A percentile compares a stretch with the other conserved stretches of the same genome.
Evolutionary conservation across 805 yeast genomes (phyloP).

Genomic region (Ascoidea tarda): DNA sequence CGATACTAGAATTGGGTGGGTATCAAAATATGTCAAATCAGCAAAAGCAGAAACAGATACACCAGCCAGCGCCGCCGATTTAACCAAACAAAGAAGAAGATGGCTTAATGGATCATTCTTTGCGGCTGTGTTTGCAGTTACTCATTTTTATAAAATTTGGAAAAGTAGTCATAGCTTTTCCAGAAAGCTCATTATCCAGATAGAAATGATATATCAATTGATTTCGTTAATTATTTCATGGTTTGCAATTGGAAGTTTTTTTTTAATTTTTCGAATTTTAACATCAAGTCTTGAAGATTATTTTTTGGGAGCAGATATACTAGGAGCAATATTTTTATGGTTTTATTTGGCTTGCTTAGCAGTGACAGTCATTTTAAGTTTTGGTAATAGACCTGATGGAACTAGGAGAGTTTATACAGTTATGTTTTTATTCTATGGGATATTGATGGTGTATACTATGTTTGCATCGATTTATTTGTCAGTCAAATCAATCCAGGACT

Average conservation of each 20-base stretch:
- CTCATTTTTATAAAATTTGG: conserved; percentile 71
- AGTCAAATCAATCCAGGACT: conserved; percentile 48
- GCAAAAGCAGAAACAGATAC: conserved; percentile 95
- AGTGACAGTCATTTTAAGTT: conserved; percentile 76
- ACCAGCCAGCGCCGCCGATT: conserved; percentile 78
- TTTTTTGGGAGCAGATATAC: conserved; percentile 60
- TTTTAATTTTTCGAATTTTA: conserved; percentile 77
- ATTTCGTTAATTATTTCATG: conserved; percentile 70
- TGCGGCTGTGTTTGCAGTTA: conserved; percentile 80
- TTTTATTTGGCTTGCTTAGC: conserved; percentile 68
- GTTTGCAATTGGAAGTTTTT: conserved; percentile 87
- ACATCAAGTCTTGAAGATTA: conserved; percentile 64
- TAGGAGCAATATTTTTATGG: conserved; percentile 77
- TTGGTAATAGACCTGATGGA: conserved; percentile 92
- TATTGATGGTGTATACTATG: conserved; percentile 78
- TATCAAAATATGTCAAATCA: conserved; percentile 70
- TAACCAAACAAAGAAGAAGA: conserved; percentile 83
- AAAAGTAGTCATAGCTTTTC: conserved; percentile 46
- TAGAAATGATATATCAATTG: conserved; percentile 72
- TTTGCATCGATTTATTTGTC: conserved; percentile 79
- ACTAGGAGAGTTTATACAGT: conserved; percentile 65
- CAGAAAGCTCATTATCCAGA: conserved; percentile 59
- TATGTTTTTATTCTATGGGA: conserved; percentile 70
- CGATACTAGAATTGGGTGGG: conserved; percentile 32
- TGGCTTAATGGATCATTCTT: conserved; percentile 97